Evolutionary conservation across 345 rosid species (phyloP), one percentile per base, ranked within the genome.

Genomic region (Aethionema arabicum): DNA sequence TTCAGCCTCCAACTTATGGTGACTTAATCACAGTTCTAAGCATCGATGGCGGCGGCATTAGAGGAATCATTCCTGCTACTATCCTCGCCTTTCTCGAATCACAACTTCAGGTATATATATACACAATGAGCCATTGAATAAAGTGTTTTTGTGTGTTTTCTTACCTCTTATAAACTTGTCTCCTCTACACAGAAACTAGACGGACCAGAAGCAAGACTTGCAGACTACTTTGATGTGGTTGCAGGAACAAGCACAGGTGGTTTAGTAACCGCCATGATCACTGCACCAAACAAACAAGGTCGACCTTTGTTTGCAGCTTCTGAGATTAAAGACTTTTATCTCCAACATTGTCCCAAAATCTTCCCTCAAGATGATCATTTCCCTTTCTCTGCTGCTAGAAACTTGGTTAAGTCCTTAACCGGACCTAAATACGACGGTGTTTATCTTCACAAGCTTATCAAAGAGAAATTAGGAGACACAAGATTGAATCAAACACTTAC

Each of bases 201-300:
- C 13, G 95, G 91, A 4, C 74, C 78, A 55, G 66, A 80, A 10
- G 89, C 87, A 5, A 81, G 88, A 48, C 52, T 88, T 8, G 87
- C 89, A 12, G 95, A 87, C 44, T 84, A 87, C 66, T 87, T 87
- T 35, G 91, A 87, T 43, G 82, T 84, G 38, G 74, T 87, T 4
- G 63, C 86, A 0, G 91, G 91, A 37, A 87, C 91, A 1, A 85
- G 95, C 78, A 85, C 90, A 0, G 92, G 96, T 0, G 92, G 96
- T 30, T 82, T 88, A 0, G 79, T 88, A 11, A 76, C 88, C 0
- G 83, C 88, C 39, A 88, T 88, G 96, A 72, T 88, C 3, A 72
- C 86, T 0, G 42, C 81, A 2, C 93, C 87, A 0, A 57, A 86
- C 54, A 74, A 78, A 13, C 16, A 72, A 8, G 72, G 78, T 11